Conservation (phyloP, 2,329 filamentous ascomycete genomes). For the Fusarium sp. region DNA sequence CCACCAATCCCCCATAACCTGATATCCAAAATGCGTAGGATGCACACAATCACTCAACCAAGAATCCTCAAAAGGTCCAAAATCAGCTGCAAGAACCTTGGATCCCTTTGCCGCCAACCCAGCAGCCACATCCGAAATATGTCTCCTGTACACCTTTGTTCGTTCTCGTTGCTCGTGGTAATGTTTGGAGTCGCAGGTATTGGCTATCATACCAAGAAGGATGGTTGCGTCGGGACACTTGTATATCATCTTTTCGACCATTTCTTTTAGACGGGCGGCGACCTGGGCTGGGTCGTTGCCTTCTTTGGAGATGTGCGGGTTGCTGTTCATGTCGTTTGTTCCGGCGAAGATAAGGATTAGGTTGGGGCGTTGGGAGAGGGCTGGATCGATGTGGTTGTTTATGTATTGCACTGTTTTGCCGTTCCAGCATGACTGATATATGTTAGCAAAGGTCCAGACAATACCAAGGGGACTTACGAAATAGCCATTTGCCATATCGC, state of each 20-base stretch:
- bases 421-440: slow-evolving; percentile 4
- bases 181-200: slow-evolving; percentile 6
- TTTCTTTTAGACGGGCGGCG: slow-evolving; percentile 5
- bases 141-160: slow-evolving; percentile 5
- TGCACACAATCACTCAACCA: slow-evolving; percentile 40
- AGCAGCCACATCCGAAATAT: slow-evolving; percentile 2
- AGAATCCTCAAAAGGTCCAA: slow-evolving; percentile 10
- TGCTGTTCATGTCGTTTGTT: slow-evolving; percentile 30
- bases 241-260: slow-evolving; percentile 25
- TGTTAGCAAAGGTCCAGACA: too few relatives aligned
- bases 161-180: not conserved
- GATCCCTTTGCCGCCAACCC: not conserved
- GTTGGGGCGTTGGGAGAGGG: slow-evolving; percentile 14
- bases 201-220: slow-evolving; percentile 22
- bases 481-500: slow-evolving; percentile 1
- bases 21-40: slow-evolving; percentile 36
- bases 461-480: not conserved
- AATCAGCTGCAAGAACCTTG: slow-evolving; percentile 26
- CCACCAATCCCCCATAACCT: slow-evolving; percentile 39
- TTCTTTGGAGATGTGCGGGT: slow-evolving; percentile 13
- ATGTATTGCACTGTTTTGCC: slow-evolving; percentile 33
- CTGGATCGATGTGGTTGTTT: slow-evolving; percentile 7
- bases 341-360: slow-evolving; percentile 22
- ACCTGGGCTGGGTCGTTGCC: slow-evolving; percentile 16
- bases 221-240: slow-evolving; percentile 25